phyloP scores from a whole-genome alignment of 2,329 filamentous ascomycete species.

The Lachnellula cervina region DNA sequence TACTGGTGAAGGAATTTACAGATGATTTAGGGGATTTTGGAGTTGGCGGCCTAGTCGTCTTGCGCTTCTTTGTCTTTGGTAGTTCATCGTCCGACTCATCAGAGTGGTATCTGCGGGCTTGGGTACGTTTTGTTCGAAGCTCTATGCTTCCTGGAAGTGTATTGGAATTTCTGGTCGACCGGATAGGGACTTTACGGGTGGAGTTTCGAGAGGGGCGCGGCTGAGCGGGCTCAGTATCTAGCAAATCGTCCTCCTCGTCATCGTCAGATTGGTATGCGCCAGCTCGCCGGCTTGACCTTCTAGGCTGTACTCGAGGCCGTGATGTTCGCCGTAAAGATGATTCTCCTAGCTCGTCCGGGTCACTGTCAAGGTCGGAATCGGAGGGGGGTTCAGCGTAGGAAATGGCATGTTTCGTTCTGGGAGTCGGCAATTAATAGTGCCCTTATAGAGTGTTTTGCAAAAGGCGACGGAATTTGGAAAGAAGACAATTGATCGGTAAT shows the following conservation, averaged over 20 bases:
- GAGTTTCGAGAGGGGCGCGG: not conserved
- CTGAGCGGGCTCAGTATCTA: not conserved
- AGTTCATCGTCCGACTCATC: not conserved
- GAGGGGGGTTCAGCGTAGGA: constrained; percentile 26
- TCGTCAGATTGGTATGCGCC: not conserved
- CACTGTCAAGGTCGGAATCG: not conserved
- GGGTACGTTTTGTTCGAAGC: not conserved
- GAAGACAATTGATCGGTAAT: too few species aligned
- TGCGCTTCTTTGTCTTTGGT: constrained; percentile 1
- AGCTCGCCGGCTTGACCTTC: not conserved
- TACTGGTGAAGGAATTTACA: not conserved
- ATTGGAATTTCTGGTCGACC: not conserved
- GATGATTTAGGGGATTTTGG: not conserved
- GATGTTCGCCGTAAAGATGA: not conserved
- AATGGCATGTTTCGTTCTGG: constrained; percentile 21
- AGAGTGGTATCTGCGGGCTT: not conserved
- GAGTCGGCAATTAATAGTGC: constrained; percentile 1
- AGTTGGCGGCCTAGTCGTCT: not conserved
- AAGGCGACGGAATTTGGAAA: not conserved
- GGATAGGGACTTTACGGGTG: not conserved
- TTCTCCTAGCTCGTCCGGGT: not conserved
- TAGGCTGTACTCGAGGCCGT: not conserved
- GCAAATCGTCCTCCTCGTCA: not conserved
- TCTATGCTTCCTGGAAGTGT: not conserved
- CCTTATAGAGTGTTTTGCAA: not conserved